Base-by-base conservation (phyloP, 1,284 basidiomycete genomes). In the Malassezia caprae region DNA sequence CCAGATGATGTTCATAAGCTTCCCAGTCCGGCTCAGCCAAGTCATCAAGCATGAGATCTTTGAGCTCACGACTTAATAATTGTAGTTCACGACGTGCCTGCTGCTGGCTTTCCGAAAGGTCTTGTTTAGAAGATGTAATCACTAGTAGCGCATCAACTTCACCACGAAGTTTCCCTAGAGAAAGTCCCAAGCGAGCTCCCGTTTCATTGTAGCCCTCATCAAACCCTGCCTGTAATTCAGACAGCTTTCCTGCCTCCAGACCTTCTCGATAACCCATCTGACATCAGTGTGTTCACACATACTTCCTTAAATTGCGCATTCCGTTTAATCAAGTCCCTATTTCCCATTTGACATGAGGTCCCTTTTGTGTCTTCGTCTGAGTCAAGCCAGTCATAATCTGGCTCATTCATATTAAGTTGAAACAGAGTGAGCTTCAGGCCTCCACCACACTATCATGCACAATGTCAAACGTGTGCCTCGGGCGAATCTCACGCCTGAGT, bases 211-310 rank as follows among this genome's bases (percentile, higher is more conserved):
- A 90, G 10, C 85, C 88, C 12, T 78, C 77, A 69, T 90, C 85
- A 65, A 90, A 90, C 0, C 87, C 87, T 56, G 81, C 77, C 64
- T 90, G 88, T 0, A 89, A 77, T 7, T 82, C 81, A 1, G 79
- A 77, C 75, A 88, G 84, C 72, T 90, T 90, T 6, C 88, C 88
- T 3, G 82, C 82, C 0, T 82, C 85, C 58, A 90, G 87, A 15
- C 88, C 88, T 74, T 89, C 87, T 13, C 87, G 82, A 68, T 89
- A 90, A 1, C 88, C 88, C 24, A 81, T 81, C 88, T 90, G 23
- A 2, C 2, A 17, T 41, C 56, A 41, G 32, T 19, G 28, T 0
- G 4, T 1, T 23, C 8, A n/a, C 21, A 62, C 57, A 28, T 37
- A 59, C 60, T 23, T 62, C 51, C 19, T 50, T 23, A 8, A 62